Percentiles rank a stretch among this genome's conserved stretches.
phyloP scores from a whole-genome alignment of 768 basidiomycete genomes.

The Calocybe cyanea region DNA sequence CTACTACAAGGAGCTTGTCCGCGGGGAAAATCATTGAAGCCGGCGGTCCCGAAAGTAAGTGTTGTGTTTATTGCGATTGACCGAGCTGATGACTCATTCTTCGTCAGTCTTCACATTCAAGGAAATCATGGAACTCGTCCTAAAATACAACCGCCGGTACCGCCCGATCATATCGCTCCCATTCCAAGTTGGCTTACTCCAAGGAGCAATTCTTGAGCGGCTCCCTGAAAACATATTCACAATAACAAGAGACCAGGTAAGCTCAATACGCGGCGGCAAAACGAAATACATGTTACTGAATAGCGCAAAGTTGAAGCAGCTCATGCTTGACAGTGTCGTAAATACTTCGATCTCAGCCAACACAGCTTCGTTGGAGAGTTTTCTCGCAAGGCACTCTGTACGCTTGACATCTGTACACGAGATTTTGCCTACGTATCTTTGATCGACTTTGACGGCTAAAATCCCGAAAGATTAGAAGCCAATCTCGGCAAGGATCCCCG shows the following conservation, averaged over 20 bases:
- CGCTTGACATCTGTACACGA: constrained; percentile 47
- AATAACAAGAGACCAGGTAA: constrained; percentile 65
- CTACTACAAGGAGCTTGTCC: constrained; percentile 37
- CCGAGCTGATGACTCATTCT: not conserved
- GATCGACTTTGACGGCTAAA: not conserved
- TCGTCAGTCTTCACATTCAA: constrained; percentile 61
- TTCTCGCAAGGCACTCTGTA: constrained; percentile 34
- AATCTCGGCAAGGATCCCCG: no score
- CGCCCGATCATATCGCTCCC: constrained; percentile 65
- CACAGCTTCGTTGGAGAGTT: constrained; percentile 30
- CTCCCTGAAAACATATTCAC: constrained; percentile 66
- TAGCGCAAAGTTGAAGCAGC: constrained; percentile 53
- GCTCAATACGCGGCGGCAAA: not conserved
- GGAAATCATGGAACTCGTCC: constrained; percentile 62
- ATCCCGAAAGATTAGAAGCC: not conserved
- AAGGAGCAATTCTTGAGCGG: constrained; percentile 60
- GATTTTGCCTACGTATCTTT: constrained; percentile 53
- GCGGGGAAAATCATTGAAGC: constrained; percentile 49
- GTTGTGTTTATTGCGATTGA: no score
- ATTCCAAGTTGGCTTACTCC: constrained; percentile 57
- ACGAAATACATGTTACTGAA: constrained; percentile 1
- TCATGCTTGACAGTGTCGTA: constrained; percentile 57
- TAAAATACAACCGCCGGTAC: constrained; percentile 46
- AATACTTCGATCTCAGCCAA: constrained; percentile 25
- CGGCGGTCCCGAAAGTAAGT: constrained; percentile 34